These are phyloP conservation scores for Paulownia fortunei DNA, from an alignment of 257 asterid genomes.

Conservation along the genomic window DNA sequence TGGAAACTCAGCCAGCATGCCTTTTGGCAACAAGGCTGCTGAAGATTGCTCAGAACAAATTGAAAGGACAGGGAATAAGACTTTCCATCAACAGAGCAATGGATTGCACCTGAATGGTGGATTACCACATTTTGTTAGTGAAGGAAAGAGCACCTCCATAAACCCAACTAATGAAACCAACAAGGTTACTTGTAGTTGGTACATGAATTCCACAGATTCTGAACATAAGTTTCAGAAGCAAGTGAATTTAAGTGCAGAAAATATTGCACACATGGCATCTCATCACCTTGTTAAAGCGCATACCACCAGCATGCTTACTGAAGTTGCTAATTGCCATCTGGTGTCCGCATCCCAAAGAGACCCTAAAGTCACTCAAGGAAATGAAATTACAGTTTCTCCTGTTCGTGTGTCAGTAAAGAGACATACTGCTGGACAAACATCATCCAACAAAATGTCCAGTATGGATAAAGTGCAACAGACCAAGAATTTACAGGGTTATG, in stretches of 20 bases:
- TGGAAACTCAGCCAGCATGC: slow-evolving; percentile 32
- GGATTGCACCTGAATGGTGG: slow-evolving; percentile 31
- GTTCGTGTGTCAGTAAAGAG: slow-evolving; percentile 34
- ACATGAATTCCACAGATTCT: slow-evolving; percentile 28
- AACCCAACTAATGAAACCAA: slow-evolving; percentile 29
- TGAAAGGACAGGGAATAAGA: slow-evolving; percentile 30
- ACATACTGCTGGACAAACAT: slow-evolving; percentile 35
- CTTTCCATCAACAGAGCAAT: slow-evolving; percentile 42
- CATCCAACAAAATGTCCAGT: slow-evolving; percentile 41
- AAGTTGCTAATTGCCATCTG: slow-evolving; percentile 38
- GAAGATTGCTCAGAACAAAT: slow-evolving; percentile 37
- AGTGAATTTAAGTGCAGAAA: slow-evolving; percentile 29
- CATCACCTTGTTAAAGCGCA: slow-evolving; percentile 38
- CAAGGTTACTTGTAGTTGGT: slow-evolving; percentile 28
- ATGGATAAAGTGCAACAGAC: slow-evolving; percentile 33
- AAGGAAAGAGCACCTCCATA: slow-evolving; percentile 36
- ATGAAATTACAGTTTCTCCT: slow-evolving; percentile 37
- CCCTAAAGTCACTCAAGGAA: slow-evolving; percentile 29
- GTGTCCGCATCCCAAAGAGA: slow-evolving; percentile 35
- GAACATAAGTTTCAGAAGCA: slow-evolving; percentile 43
- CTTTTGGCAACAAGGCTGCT: slow-evolving; percentile 36
- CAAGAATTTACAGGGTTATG: slow-evolving; percentile 34
- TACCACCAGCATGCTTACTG: slow-evolving; percentile 29
- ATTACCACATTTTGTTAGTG: slow-evolving; percentile 29
- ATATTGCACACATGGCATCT: slow-evolving; percentile 32